Evolutionary conservation across 202 grass and related monocot species (phyloP).

Genomic region (Schoenoplectus tabernaemontani): DNA sequence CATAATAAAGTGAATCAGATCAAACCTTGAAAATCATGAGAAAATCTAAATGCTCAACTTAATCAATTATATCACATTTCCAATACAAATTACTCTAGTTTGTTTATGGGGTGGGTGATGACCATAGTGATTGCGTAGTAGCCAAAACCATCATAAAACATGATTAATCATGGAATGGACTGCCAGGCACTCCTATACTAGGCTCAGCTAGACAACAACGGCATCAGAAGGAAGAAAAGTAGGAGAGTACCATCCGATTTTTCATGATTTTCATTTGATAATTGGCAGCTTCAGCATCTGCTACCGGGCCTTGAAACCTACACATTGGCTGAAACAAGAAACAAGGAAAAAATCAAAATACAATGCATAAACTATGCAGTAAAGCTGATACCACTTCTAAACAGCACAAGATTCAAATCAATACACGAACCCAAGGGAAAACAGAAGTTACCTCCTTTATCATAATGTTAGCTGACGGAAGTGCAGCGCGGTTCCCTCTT

Average conservation of each 20-base stretch:
- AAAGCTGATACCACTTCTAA: not conserved
- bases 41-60: not conserved
- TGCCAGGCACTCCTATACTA: not conserved
- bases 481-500: slow-evolving; percentile 70
- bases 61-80: not conserved
- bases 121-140: not conserved
- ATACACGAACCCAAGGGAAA: slow-evolving; percentile 9
- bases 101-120: not conserved
- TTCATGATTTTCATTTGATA: slow-evolving; percentile 90
- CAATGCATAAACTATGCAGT: slow-evolving; percentile 11
- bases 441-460: slow-evolving; percentile 66
- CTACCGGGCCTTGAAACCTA: slow-evolving; percentile 68
- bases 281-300: slow-evolving; percentile 76
- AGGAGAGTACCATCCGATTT: slow-evolving; percentile 54
- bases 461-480: slow-evolving; percentile 93
- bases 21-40: not conserved
- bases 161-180: not conserved
- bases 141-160: slow-evolving; percentile 4
- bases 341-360: not conserved
- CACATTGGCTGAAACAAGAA: slow-evolving; percentile 68
- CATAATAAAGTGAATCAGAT: not conserved
- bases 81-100: not conserved
- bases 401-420: not conserved
- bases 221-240: not conserved
- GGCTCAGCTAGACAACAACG: not conserved